Percentiles rank a stretch among this genome's conserved stretches.
Conservation (phyloP, 169 alveolate species). For the Cryptosporidium ryanae region DNA sequence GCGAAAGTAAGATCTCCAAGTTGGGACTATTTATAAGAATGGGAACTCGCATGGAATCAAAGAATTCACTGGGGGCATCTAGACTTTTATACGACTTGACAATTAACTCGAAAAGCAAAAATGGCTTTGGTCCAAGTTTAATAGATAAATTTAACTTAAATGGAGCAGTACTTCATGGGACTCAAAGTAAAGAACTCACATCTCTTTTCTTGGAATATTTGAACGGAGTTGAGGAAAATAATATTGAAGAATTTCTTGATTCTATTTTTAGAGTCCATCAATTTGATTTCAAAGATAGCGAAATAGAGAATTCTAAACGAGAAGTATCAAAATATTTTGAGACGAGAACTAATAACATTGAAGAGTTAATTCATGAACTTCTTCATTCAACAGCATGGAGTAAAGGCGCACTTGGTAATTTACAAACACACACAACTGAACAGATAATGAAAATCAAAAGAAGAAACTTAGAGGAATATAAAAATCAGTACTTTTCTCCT, state of each 20-base stretch:
- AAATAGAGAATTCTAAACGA: slow-evolving; percentile 7
- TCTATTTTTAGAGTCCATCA: slow-evolving; percentile 25
- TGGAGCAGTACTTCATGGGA: slow-evolving; percentile 22
- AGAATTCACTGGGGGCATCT: slow-evolving; percentile 35
- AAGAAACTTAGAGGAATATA: background rate
- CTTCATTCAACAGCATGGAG: slow-evolving; percentile 65
- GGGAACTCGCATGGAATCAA: slow-evolving; percentile 57
- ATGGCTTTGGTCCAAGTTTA: background rate
- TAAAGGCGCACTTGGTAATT: slow-evolving; percentile 20
- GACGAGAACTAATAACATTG: background rate
- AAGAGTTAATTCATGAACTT: slow-evolving; percentile 5
- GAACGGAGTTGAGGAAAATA: background rate
- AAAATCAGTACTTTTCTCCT: slow-evolving; percentile 11
- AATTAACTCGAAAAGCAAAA: slow-evolving; percentile 10
- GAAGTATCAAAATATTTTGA: slow-evolving; percentile 3
- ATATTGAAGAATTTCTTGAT: slow-evolving; percentile 7
- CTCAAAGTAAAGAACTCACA: slow-evolving; percentile 14
- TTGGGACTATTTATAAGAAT: slow-evolving; percentile 19
- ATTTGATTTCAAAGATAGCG: background rate
- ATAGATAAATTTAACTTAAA: slow-evolving; percentile 10
- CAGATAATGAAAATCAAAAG: background rate
- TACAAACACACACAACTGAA: background rate
- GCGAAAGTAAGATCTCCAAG: background rate
- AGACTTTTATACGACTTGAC: slow-evolving; percentile 18
- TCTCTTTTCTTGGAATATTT: slow-evolving; percentile 34